Evolutionary conservation across 805 yeast genomes (phyloP), one percentile per base, ranked within the genome.

Genomic region (Komagataella pseudopastoris): DNA sequence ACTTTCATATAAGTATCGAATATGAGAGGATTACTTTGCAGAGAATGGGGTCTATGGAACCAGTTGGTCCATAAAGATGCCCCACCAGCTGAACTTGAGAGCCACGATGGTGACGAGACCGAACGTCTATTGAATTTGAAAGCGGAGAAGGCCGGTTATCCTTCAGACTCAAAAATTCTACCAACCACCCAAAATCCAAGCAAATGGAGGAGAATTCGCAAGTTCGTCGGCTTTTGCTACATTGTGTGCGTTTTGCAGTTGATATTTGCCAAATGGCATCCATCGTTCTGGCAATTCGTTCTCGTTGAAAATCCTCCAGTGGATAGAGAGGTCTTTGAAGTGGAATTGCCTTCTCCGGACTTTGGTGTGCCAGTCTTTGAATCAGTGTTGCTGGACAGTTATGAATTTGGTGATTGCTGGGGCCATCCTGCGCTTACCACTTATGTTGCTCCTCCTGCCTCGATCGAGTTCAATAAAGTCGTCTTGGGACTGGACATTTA

Each of bases 381-480:
- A 2, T 68, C 70, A 18, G 50, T 58, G 1, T 57, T 81, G 17
- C 56, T 81, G 20, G 64, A 70, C 45, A 30, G 39, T 30, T 71
- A 75, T 57, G 63, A 72, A 0, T 83, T 82, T 64, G 86, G 76
- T 1, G 65, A 75, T 57, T 74, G 80, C 0, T 82, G 84, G 80
- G 86, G 85, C 14, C 60, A 62, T 22, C 85, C 87, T 0, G 74
- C 71, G 6, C 60, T 66, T 6, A 66, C 58, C 4, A 54, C 58
- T 0, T 76, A 77, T 54, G 50, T 54, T 4, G 71, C 80, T 2
- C 83, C 84, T 54, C 71, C 60, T 55, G 68, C 44, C 56, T 72
- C 54, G 53, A 55, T 68, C 12, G 59, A 64, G 0, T 83, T 71
- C 63, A 75, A 79, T 58, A 72, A 73, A 56, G 81, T 81, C 14